Evolutionary conservation across 1,284 basidiomycete species (phyloP), one percentile per base, ranked within the genome.

Genomic region (Phlebopus sp.): DNA sequence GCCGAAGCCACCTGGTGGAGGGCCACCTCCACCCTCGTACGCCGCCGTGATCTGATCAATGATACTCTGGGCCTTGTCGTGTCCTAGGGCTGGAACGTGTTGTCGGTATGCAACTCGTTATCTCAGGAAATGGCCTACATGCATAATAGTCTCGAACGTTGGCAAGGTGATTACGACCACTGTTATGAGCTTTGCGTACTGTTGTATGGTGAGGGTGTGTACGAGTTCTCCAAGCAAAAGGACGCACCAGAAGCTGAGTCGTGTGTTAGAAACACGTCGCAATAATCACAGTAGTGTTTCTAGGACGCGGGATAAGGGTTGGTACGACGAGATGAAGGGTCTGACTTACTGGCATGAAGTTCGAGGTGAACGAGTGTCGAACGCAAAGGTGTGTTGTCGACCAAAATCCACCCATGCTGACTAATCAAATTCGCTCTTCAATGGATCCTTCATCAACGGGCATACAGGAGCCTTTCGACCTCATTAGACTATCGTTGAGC

Each of bases 141-240:
- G 92, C 90, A 71, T 98, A 99, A 69, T 98, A 99, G 62, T 99
- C 96, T 55, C 93, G 78, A 52, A 99, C 96, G 65, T 99, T 99
- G 43, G 92, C 79, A 36, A 98, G 78, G 66, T 99, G 96, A 71
- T 99, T 99, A 51, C 95, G 79, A 52, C 96, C 96, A 55, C 86
- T 92, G 72, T 98, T 98, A 71, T 99, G 96, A 40, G 96, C 96
- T 71, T 97, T 97, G 56, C 96, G 90, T 30, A 98, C 96, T 92
- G 66, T 32, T 47, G 41, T 46, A 45, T 35, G 17, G 51, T 52
- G 34, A 56, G 43, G 53, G 53, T 44, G 47, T 6, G 29, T 8
- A 2, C 40, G 29, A 19, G 4, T 14, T 11, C 18, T 37, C 14
- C 21, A 46, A 54, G 62, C 51, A 55, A 23, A 14, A 29, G 27